Evolutionary conservation across 2,329 filamentous ascomycete genomes (phyloP), one percentile per base, ranked within the genome.

Genomic region (Cercospora sojina): DNA sequence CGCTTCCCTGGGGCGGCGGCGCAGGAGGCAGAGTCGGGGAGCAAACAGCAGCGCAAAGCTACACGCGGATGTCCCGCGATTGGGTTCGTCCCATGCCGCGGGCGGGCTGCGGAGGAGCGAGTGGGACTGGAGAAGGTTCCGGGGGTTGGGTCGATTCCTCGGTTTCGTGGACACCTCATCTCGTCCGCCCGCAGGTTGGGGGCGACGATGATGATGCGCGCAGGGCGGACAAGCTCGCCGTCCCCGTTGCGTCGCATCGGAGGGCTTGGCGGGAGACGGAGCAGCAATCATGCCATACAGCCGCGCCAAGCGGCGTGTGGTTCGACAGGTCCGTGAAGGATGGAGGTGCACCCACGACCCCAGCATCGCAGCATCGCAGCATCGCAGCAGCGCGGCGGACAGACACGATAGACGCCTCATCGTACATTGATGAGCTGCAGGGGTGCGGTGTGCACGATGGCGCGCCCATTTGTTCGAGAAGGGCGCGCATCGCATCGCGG

Each of bases 1-100:
- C 53, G 62, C 62, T 58, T 64, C 53, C 62, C 62, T 55, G 62
- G 51, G 38, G 53, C 62, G 62, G 53, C 55, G 27, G 10, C 25
- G 8, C 53, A n/a, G 41, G 51, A 58, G 16, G 38, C 25, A 58
- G 32, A 25, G 32, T 38, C 35, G 62, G 62, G 55, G 55, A 59
- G 25, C 25, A 32, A 25, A 43, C 23, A 13, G 23, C 13, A 57
- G 53, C 43, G 51, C 32, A 27, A 25, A 58, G 31, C n/a, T 25
- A 57, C 49, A 64, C 31, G 25, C n/a, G 59, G 13, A 27, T 49
- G 59, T 6, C 23, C 43, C 47, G 59, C 53, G 59, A 62, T 62
- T 62, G 59, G 43, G 59, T 53, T 53, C 25, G 27, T 51, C 27
- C 61, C 38, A 62, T 38, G 47, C 49, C 47, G 51, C 27, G 29